Evolutionary conservation across 306 rosid species (phyloP), one percentile per base, ranked within the genome.

Genomic region (Cucurbita argyrosperma): DNA sequence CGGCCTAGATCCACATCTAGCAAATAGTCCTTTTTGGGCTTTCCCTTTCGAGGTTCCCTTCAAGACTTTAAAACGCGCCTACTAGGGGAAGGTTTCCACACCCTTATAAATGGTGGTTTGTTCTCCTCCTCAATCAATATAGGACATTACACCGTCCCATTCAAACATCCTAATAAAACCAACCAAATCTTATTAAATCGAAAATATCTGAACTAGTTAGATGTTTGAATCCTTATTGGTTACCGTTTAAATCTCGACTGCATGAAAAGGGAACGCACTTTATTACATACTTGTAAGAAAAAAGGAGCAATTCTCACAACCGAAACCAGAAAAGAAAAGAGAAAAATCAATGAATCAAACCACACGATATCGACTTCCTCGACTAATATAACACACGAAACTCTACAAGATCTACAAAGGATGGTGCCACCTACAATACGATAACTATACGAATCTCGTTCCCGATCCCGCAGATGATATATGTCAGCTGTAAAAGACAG

Each of bases 281-380:
- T 72, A 72, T 72, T 72, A 72, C 49, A 52, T 53, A 6, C 35
- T 38, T 72, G 18, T 38, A 53, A 37, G 45, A 10, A 35, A 53
- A 37, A 53, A 5, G 8, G 26, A 35, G 42, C 74, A 50, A 49
- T 7, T 50, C 42, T 21, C 74, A 69, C 71, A 65, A 43, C 35
- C 71, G 4, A 68, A 13, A 26, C 14, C 40, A 61, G 7, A 37
- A 71, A 23, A 72, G 15, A 66, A 71, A 23, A 72, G 15, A 66
- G 43, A 78, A 57, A 75, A 84, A 82, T 76, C 63, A 82, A 79
- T 80, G 72, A 60, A 80, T 82, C 86, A 82, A 83, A 81, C 85
- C 79, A 78, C 83, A 52, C 47, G 37, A 81, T 18, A 62, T 53
- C 90, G 85, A 49, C 82, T 85, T 88, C 81, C 85, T 85, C 80